Evolutionary conservation across 441 rosid species (phyloP), one percentile per base, ranked within the genome.

Genomic region (Corymbia citriodora): DNA sequence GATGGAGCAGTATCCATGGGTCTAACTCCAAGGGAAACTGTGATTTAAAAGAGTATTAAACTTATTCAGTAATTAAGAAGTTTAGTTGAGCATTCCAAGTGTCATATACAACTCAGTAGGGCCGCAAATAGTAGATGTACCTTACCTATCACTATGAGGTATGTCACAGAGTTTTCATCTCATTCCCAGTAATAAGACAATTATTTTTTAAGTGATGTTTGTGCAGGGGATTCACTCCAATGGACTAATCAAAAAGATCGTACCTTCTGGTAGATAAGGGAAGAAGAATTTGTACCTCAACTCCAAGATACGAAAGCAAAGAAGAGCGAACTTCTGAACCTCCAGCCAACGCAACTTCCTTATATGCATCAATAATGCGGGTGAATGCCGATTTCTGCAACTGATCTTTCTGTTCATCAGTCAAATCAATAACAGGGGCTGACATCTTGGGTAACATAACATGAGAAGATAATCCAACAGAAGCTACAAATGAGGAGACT

Each of bases 1-100:
- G 95, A 92, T 95, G 96, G 82, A 98, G 96, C 81, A 94, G 90
- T 93, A 95, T 95, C 99, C 99, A 97, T 48, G 97, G 96, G 89
- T 97, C 99, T 91, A 97, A 93, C 93, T 98, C 99, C 36, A 93
- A 95, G 61, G 99, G 98, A 91, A 96, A 95, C 99, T 98, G 94
- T 92, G 94, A 94, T 87, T 89, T 82, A 89, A 88, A 52, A 88
- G 85, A 88, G 55, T 54, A 81, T 54, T 83, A 88, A 81, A 52
- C 31, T 11, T 52, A 55, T 88, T 61, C 33, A 89, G 82, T 55
- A 79, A 54, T 90, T 49, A 91, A 87, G 45, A 70, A 87, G 83
- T 74, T 74, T 40, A 74, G 50, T 11, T 9, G 29, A 74, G 83
- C 83, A 74, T 36, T 74, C 40, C 83, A 45, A 74, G 25, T 72